Evolutionary conservation across 257 asterid genomes (phyloP).

Genomic region (Solanum sparsipilum): DNA sequence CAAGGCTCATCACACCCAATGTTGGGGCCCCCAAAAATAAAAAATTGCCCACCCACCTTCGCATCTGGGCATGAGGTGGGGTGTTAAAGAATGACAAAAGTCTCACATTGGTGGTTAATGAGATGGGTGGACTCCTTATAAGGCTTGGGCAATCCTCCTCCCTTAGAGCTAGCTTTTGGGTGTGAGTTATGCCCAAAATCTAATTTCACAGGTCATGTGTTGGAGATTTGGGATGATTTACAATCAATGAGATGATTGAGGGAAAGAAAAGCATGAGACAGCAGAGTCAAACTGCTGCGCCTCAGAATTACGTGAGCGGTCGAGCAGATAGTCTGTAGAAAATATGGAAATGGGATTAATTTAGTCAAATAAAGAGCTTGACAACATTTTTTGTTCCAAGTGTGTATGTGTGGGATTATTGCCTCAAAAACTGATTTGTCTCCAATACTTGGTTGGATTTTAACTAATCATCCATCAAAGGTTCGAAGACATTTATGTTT

Average conservation of each 20-base stretch:
- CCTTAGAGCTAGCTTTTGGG: no score
- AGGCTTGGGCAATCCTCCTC: no score
- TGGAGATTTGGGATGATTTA: neutral
- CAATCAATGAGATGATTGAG: neutral
- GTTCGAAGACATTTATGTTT: neutral
- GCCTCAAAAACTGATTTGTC: neutral
- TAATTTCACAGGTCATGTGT: neutral
- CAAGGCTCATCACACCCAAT: no score
- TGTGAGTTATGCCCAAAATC: no score
- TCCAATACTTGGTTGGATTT: neutral
- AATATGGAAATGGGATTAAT: neutral
- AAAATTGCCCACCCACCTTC: no score
- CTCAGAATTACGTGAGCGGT: neutral
- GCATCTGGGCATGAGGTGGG: no score
- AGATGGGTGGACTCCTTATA: no score
- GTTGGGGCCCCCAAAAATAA: no score
- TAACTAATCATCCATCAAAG: neutral
- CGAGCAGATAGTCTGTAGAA: neutral
- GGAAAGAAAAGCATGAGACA: neutral
- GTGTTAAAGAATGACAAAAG: no score
- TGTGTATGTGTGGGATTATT: neutral
- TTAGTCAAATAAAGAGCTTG: neutral
- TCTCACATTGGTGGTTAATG: no score
- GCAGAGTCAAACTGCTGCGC: neutral
- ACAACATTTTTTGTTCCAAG: neutral